Evolutionary conservation across 176 grass and related monocot genomes (phyloP), one percentile per base, ranked within the genome.

Genomic region (Musa troglodytarum): DNA sequence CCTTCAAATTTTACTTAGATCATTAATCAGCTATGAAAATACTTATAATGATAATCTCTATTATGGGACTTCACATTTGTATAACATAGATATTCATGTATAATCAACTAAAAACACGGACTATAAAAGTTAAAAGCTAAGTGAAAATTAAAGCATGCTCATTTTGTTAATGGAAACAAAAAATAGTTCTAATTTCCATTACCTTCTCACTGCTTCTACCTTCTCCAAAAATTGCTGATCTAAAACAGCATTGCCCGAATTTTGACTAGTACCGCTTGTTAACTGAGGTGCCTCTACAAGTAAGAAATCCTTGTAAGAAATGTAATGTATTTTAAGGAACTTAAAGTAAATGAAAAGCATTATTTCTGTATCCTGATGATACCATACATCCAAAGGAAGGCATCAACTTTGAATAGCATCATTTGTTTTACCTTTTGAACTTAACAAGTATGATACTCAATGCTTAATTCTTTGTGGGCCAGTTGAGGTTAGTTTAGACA

Each of bases 151-250:
- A 43, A 61, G 17, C 14, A 61, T 61, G 17, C 16, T 20, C n/a
- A n/a, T n/a, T 68, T 34, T 29, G 1, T 15, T 24, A 68, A 29
- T 1, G 23, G 65, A 66, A 66, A 29, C 24, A 43, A 25, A 54
- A 1, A 52, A 74, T 13, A 57, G 53, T 2, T 54, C 2, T 22
- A 0, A 64, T 62, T 50, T 76, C 15, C 51, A n/a, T 70, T 88
- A 92, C 89, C 89, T 88, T 81, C 71, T 81, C 77, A 92, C 89
- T 22, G 80, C 83, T 76, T 92, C 85, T 75, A 92, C 70, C 79
- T 92, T 88, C 80, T 88, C 83, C 53, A 88, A 61, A 83, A 92
- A 92, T 81, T 83, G 29, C 63, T 76, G 82, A 85, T 92, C 89
- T 53, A 88, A 81, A 28, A 79, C 75, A 56, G 74, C 54, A 81